These are phyloP conservation scores for Exophiala xenobiotica DNA, from an alignment of 2,329 filamentous ascomycete species.

Conservation along the genomic window DNA sequence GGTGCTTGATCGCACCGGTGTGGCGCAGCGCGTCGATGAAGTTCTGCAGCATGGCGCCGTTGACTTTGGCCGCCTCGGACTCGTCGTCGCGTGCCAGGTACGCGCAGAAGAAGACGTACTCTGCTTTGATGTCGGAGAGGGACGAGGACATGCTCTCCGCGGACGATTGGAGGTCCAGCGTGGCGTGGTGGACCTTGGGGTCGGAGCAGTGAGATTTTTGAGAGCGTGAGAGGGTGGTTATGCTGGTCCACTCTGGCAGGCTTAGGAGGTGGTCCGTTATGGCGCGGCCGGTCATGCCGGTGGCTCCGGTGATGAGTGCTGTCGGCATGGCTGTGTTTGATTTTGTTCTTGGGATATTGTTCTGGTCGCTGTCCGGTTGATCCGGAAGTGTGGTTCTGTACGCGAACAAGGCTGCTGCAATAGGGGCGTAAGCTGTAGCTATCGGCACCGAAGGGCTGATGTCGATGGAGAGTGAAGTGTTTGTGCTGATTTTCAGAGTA, in stretches of 20 bases:
- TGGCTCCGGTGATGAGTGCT: slow-evolving; percentile 32
- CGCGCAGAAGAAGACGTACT: slow-evolving; percentile 2
- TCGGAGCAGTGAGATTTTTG: not conserved
- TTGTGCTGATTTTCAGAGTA: too few species aligned
- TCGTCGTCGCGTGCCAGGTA: slow-evolving; percentile 42
- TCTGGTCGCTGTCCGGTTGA: too few species aligned
- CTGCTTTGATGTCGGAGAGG: not conserved
- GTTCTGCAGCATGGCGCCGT: slow-evolving; percentile 47
- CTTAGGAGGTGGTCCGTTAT: slow-evolving; percentile 38
- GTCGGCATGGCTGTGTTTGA: too few species aligned
- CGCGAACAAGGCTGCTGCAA: too few species aligned
- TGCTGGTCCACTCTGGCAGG: slow-evolving; percentile 3
- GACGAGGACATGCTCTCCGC: slow-evolving; percentile 1
- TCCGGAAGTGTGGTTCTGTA: too few species aligned
- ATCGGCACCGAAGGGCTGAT: too few species aligned
- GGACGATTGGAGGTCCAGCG: slow-evolving; percentile 5
- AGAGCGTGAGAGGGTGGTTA: slow-evolving; percentile 8
- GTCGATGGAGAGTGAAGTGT: too few species aligned
- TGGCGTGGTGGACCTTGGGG: slow-evolving; percentile 6
- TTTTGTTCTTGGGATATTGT: too few species aligned
- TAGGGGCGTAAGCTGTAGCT: too few species aligned
- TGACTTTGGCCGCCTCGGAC: slow-evolving; percentile 39
- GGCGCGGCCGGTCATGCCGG: slow-evolving; percentile 42
- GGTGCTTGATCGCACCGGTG: slow-evolving; percentile 41
- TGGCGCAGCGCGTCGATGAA: slow-evolving; percentile 49